Evolutionary conservation across 2,329 filamentous ascomycete genomes (phyloP), one percentile per base, ranked within the genome.

Genomic region (Bretziella fagacearum): DNA sequence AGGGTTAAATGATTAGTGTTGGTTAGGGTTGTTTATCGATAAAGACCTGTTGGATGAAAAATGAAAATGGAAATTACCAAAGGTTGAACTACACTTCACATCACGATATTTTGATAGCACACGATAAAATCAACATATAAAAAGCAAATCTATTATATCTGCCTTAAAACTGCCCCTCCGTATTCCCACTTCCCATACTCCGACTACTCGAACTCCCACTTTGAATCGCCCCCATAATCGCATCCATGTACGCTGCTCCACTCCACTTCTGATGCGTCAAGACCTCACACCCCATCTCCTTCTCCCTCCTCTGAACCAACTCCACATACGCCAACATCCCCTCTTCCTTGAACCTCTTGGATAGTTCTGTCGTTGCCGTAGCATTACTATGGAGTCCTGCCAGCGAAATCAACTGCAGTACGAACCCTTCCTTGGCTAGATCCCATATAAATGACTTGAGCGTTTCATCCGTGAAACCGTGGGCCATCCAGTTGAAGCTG

Each of bases 251-350:
- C 51, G 60, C 65, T 0, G 73, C 73, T 18, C 73, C 73, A 53
- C 71, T 76, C 81, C 81, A 86, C 60, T 91, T 93, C 68, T 95
- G 87, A 61, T 95, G 87, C 32, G 85, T 94, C 53, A 94, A 67
- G n/a, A 94, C 87, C 56, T 95, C 87, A 49, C 85, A 86, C 11
- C 82, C 83, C 1, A 89, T 65, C 54, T 93, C 87, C 70, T 94
- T 94, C 65, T 98, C 91, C 32, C 79, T 72, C 45, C 77, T 71
- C 64, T 98, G 91, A 32, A 98, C 79, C 1, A 95, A 66, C 50
- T 94, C 83, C n/a, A 96, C 91, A 58, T 98, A 98, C 1, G 91
- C 89, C 57, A 91, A 71, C 91, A 98, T 98, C 47, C 91, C 91
- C 47, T 95, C 82, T 11, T 78, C 74, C 67, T 85, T 93, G 68